These are phyloP conservation scores for Malus hybrid DNA, from an alignment of 331 rosid genomes.

Conservation along the genomic window DNA sequence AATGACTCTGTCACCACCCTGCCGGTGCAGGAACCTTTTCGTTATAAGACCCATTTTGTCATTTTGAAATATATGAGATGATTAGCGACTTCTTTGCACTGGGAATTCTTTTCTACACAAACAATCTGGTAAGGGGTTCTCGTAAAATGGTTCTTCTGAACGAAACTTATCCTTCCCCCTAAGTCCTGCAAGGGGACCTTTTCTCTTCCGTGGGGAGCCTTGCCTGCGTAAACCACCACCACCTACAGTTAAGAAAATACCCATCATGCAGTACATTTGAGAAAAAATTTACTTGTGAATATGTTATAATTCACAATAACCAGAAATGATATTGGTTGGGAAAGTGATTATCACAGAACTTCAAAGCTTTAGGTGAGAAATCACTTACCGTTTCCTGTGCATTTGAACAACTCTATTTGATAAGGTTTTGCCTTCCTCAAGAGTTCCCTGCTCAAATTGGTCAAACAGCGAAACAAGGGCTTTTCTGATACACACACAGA, in stretches of 20 bases:
- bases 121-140: slow-evolving; percentile 90
- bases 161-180: slow-evolving; percentile 89
- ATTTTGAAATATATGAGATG: slow-evolving; percentile 8
- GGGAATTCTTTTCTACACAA: slow-evolving; percentile 48
- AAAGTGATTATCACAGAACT: not conserved
- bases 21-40: not conserved
- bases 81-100: slow-evolving; percentile 16
- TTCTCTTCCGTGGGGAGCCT: slow-evolving; percentile 81
- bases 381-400: slow-evolving; percentile 55
- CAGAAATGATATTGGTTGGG: not conserved
- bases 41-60: not conserved
- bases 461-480: slow-evolving; percentile 72
- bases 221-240: slow-evolving; percentile 41
- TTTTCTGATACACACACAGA: slow-evolving; percentile 48
- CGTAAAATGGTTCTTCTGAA: slow-evolving; percentile 84
- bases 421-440: slow-evolving; percentile 51
- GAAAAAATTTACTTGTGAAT: not conserved
- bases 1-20: not conserved
- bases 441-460: slow-evolving; percentile 56
- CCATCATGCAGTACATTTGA: too few relatives aligned
- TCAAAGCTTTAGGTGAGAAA: not conserved
- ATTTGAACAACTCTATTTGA: slow-evolving; percentile 52
- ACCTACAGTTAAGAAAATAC: not conserved
- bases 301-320: not conserved
- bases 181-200: slow-evolving; percentile 83